A percentile compares a stretch with the other conserved stretches of the same genome.
These are phyloP conservation scores for Cichorium intybus DNA, from an alignment of 140 eudicot genomes.

Conservation along the genomic window DNA sequence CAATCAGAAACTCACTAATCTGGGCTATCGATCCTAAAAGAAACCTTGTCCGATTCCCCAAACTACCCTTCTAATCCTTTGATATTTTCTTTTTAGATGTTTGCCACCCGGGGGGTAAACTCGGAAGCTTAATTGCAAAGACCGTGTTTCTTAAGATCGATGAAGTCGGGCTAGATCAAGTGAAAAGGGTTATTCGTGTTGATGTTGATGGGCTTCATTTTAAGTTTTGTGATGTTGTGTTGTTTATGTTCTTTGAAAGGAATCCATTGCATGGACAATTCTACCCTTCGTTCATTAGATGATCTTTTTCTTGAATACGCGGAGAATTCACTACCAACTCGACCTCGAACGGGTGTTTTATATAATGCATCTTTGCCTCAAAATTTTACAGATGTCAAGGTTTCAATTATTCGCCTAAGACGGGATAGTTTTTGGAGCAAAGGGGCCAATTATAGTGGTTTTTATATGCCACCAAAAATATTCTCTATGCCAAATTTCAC, in stretches of 20 bases:
- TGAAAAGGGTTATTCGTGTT: not conserved
- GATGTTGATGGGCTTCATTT: constrained; percentile 30
- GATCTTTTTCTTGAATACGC: constrained; percentile 50
- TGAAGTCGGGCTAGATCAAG: not conserved
- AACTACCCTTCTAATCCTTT: constrained; percentile 13
- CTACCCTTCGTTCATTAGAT: constrained; percentile 32
- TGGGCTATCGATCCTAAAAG: not conserved
- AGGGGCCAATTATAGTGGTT: constrained; percentile 56
- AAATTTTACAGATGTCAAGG: constrained; percentile 55
- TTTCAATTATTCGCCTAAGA: constrained; percentile 52
- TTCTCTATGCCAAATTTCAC: constrained; percentile 44
- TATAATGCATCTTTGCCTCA: constrained; percentile 58
- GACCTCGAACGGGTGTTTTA: constrained; percentile 42
- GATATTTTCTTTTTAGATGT: not conserved
- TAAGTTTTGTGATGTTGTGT: constrained; percentile 22
- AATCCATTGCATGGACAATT: constrained; percentile 22
- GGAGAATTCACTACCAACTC: constrained; percentile 26
- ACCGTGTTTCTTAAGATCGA: not conserved
- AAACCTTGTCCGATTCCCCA: not conserved
- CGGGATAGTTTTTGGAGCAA: constrained; percentile 40
- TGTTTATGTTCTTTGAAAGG: constrained; percentile 3
- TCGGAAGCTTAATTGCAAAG: not conserved
- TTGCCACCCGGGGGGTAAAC: constrained; percentile 7
- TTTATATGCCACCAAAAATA: constrained; percentile 56
- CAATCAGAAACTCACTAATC: constrained; percentile 13